phyloP scores from a whole-genome alignment of 257 asterid species.

The Nicotiana noctiflora region DNA sequence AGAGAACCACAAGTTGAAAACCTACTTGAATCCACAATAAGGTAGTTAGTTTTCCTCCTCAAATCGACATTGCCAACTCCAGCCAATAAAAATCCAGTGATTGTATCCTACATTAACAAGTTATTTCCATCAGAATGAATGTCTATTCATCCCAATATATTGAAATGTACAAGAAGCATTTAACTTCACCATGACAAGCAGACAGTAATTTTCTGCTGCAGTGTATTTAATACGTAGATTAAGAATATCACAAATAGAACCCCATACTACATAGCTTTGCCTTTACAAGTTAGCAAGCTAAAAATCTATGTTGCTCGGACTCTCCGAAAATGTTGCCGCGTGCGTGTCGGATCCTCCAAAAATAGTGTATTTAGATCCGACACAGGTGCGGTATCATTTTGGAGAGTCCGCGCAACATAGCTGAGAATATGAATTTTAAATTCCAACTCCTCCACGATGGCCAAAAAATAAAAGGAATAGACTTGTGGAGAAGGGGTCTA shows the following conservation, averaged over 20 bases:
- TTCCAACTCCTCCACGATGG: not conserved
- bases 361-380: too few species aligned
- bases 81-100: slow-evolving; percentile 82
- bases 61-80: slow-evolving; percentile 96
- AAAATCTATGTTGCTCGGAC: not conserved
- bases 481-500: not conserved
- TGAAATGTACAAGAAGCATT: not conserved
- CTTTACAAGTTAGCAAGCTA: not conserved
- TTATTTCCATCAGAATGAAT: not conserved
- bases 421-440: not conserved
- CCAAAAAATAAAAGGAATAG: not conserved
- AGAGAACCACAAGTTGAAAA: not conserved
- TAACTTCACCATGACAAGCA: not conserved
- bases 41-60: slow-evolving; percentile 85
- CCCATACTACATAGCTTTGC: not conserved
- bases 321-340: too few species aligned
- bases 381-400: too few species aligned
- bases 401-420: too few species aligned
- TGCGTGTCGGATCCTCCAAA: too few species aligned
- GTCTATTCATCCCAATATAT: too few species aligned
- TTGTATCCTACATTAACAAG: slow-evolving; percentile 49
- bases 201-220: not conserved
- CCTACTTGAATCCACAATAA: slow-evolving; percentile 86
- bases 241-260: not conserved
- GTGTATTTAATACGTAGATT: not conserved